Conservation (phyloP, 495 filamentous ascomycete genomes). For the Podospora appendiculata region DNA sequence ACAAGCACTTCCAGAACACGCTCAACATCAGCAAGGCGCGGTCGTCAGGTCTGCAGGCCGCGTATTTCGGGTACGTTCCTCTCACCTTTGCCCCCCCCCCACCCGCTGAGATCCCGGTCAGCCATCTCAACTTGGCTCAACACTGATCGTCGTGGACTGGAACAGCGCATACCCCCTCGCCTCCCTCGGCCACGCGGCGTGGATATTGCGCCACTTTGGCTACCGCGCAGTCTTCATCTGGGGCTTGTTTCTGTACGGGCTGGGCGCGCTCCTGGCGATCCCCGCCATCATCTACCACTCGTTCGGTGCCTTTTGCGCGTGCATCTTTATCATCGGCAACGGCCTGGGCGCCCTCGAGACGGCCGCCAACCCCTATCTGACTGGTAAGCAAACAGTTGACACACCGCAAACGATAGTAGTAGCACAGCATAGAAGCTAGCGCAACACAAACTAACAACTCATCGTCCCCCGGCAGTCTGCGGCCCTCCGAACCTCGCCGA, state of each 20-base stretch:
- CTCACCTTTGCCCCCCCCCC: too few species aligned
- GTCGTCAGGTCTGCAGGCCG: constrained; percentile 26
- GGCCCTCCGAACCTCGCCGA: constrained; percentile 62
- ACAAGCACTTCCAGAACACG: constrained; percentile 25
- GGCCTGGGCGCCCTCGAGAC: constrained; percentile 65
- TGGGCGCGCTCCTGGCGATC: constrained; percentile 46
- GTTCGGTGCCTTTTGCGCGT: constrained; percentile 63
- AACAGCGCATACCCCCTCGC: constrained; percentile 46
- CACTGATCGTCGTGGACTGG: too few species aligned
- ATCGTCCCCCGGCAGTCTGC: constrained; percentile 33
- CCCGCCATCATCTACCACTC: constrained; percentile 46
- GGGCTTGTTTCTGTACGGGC: constrained; percentile 26
- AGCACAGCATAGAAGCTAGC: too few species aligned
- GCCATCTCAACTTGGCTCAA: too few species aligned
- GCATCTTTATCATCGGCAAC: constrained; percentile 62
- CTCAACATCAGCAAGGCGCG: constrained; percentile 34
- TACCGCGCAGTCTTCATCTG: constrained; percentile 55
- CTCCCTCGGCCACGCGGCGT: constrained; percentile 45
- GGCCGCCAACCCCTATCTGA: constrained; percentile 47
- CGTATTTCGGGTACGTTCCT: constrained; percentile 28
- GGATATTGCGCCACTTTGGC: constrained; percentile 57
- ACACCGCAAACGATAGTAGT: too few species aligned
- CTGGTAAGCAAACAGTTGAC: constrained; percentile 1
- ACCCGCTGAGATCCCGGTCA: too few species aligned
- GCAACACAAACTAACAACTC: too few species aligned